phyloP scores from a whole-genome alignment of 805 yeast genomes.

The Metschnikowia corniflorae region DNA sequence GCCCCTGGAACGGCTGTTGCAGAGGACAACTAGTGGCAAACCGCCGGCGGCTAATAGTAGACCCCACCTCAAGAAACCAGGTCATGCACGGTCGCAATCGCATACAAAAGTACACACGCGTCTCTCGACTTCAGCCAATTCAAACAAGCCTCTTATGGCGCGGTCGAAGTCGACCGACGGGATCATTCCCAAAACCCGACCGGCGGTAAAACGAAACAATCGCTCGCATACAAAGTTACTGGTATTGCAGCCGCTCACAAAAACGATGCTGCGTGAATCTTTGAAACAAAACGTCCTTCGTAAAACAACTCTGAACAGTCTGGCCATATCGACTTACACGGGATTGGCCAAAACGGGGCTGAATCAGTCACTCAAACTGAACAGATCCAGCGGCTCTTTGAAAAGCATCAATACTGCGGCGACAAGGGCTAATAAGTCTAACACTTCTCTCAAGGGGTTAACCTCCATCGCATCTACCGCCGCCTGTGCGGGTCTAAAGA shows the following conservation, averaged over 20 bases:
- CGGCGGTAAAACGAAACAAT: constrained; percentile 30
- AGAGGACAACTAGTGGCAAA: constrained; percentile 3
- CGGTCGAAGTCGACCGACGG: constrained; percentile 43
- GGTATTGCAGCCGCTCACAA: constrained; percentile 16
- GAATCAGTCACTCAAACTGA: constrained; percentile 23
- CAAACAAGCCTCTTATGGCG: constrained; percentile 26
- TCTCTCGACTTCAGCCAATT: constrained; percentile 7
- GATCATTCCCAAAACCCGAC: constrained; percentile 23
- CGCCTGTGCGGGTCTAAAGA: constrained; percentile 29
- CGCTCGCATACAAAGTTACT: constrained; percentile 36
- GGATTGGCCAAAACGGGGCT: constrained; percentile 13
- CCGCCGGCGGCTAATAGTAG: constrained; percentile 1
- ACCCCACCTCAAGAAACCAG: constrained; percentile 6
- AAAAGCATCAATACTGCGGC: constrained; percentile 22
- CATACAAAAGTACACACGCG: constrained; percentile 13
- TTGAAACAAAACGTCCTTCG: constrained; percentile 12
- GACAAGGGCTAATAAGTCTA: constrained; percentile 1
- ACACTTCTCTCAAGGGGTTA: constrained; percentile 11
- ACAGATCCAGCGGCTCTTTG: constrained; percentile 32
- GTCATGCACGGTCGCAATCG: constrained; percentile 16
- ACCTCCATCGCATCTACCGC: neutral
- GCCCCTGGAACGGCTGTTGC: constrained; percentile 1
- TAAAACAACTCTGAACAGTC: constrained; percentile 14
- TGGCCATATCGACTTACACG: constrained; percentile 6
- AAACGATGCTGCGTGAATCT: constrained; percentile 17